Base-by-base conservation (phyloP, 208 protist genomes). In the Entamoeba moshkovskii region DNA sequence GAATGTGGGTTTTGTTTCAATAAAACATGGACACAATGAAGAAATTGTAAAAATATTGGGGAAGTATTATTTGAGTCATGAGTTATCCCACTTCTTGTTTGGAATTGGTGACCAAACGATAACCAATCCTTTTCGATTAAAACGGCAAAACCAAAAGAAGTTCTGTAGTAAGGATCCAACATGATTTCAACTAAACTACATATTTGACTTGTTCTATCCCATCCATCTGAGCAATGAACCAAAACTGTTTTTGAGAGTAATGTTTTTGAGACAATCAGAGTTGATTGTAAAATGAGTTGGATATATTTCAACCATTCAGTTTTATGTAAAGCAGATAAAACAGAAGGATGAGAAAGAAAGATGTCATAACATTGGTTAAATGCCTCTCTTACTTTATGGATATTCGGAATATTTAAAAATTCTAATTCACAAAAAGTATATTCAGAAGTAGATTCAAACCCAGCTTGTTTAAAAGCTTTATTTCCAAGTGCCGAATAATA, bases 91-190 rank as follows among this genome's bases (percentile, higher is more conserved):
- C 93, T 94, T 45, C 97, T 94, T 22, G 96, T 95, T 29, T 94
- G 85, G 94, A 97, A 98, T 73, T 97, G 97, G 94, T 99, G 98
- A 8, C 98, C 98, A 96, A 98, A 98, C 6, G 95, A 92, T 15
- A 98, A 66, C 97, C 98, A 99, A 25, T 99, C 98, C 94, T 98
- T 98, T 93, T 98, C 97, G 44, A 99, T 96, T 2, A 99, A 94
- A 0, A 97, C 94, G 6, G 94, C 59, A 94, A 98, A 98, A 42
- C 98, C 98, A 25, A 93, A 73, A n/a, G 97, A 94, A 1, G 97
- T 98, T 33, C 98, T 94, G 94, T 98, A 99, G 95, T 97, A 98
- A 1, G 97, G 97, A 94, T 99, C 98, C 1, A 99, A 93, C 25
- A 98, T 93, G 33, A 99, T 16, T 95, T 98, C 94, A 13, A 97